phyloP scores from a whole-genome alignment of 78 protist species.

The Creolimax fragrantissima region DNA sequence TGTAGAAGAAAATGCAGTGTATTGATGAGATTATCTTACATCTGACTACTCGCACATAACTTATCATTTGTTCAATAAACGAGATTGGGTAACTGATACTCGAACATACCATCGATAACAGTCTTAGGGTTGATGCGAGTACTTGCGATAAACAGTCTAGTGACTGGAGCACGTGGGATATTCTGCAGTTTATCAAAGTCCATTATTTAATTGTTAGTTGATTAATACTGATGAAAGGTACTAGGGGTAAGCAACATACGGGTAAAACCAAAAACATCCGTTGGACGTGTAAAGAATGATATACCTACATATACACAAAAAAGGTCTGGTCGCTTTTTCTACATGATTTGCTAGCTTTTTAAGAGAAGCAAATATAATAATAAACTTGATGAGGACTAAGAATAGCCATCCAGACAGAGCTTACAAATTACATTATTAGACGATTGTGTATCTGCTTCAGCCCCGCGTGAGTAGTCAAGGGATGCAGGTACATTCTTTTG shows the following conservation, averaged over 20 bases:
- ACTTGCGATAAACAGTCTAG: neutral
- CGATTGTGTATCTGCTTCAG: neutral
- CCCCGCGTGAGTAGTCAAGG: neutral
- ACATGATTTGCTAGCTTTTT: neutral
- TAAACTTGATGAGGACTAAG: too few species aligned
- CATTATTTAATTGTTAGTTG: too few species aligned
- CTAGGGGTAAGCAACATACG: neutral
- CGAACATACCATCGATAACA: neutral
- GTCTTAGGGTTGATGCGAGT: neutral
- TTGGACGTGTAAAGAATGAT: neutral
- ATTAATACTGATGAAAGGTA: too few species aligned
- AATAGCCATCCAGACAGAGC: too few species aligned
- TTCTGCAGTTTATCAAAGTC: neutral
- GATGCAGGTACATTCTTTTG: too few species aligned
- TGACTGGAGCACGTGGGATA: neutral
- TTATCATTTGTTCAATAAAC: neutral
- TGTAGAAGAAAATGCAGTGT: neutral
- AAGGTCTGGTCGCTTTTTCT: neutral
- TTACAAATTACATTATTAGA: neutral
- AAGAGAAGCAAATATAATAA: neutral
- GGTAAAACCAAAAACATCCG: neutral
- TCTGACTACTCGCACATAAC: neutral
- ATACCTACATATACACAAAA: neutral
- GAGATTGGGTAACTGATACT: neutral
- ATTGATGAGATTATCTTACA: neutral